Conservation (phyloP, 129 eudicot genomes). For the Flaveria brownii region DNA sequence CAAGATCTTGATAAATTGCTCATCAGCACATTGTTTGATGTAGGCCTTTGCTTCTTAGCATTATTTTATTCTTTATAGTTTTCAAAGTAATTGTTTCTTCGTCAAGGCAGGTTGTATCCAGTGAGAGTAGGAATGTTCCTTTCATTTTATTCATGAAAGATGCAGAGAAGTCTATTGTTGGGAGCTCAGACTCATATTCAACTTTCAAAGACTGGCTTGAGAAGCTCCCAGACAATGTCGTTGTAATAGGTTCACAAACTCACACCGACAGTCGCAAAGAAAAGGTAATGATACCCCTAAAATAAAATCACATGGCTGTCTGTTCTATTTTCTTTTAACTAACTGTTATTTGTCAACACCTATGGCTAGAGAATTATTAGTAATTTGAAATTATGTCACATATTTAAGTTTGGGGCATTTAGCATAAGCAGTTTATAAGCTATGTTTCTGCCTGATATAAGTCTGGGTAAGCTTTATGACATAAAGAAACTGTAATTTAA, state of each 20-base stretch:
- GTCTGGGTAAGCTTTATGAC: background rate
- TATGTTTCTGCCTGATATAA: background rate
- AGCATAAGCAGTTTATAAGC: background rate
- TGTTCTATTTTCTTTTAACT: background rate
- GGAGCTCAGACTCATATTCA: slow-evolving; percentile 60
- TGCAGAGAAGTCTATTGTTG: slow-evolving; percentile 86
- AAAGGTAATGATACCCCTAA: slow-evolving; percentile 49
- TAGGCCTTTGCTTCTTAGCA: slow-evolving; percentile 19
- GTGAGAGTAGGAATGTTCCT: slow-evolving; percentile 71
- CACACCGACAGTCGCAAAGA: slow-evolving; percentile 74
- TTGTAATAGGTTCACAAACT: slow-evolving; percentile 84
- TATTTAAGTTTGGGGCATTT: background rate
- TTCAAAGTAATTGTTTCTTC: background rate
- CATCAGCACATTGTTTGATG: slow-evolving; percentile 68
- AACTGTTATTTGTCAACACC: background rate
- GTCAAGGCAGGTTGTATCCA: slow-evolving; percentile 45
- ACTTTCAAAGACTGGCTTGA: slow-evolving; percentile 66
- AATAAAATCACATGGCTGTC: background rate
- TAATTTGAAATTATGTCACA: background rate
- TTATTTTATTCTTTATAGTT: background rate
- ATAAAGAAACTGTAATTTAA: background rate
- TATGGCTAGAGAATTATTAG: background rate
- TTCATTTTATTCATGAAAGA: slow-evolving; percentile 90
- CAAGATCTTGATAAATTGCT: slow-evolving; percentile 68
- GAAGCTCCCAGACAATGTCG: slow-evolving; percentile 76